Evolutionary conservation across 306 rosid genomes (phyloP), one percentile per base, ranked within the genome.

Genomic region (Arachis hypogaea): DNA sequence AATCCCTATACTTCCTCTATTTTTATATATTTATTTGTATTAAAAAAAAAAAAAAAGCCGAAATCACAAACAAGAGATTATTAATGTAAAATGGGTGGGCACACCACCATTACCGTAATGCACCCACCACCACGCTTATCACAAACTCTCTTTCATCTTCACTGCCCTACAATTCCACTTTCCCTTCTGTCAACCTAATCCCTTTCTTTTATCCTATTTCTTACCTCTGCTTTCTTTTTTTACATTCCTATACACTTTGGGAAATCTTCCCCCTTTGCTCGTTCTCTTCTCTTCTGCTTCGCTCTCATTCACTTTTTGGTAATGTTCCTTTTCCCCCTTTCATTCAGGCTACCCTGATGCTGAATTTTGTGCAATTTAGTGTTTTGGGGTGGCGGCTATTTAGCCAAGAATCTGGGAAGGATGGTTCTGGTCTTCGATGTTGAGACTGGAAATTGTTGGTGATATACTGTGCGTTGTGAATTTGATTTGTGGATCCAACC

Each of bases 381-480:
- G 5, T 56, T 2, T 69, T 61, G 55, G 12, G 29, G 4, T 56
- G 22, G 54, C 66, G 66, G 52, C 69, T 49, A 30, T 69, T 49
- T 59, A 2, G 51, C 7, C 30, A 22, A 22, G 28, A 22, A 22
- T 22, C 28, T 22, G 28, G 28, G 28, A 22, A 0, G 28, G 11
- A 46, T 71, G 60, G 6, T 72, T 64, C 5, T 57, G 38, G 3
- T 33, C 38, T 33, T 33, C 3, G 18, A 22, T 12, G 28, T 38
- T 78, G 33, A 58, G 50, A 38, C 28, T 64, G n/a, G 28, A 14
- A 69, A 30, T 11, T 38, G 40, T 68, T 68, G 44, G 59, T 67
- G 2, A 5, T 11, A 12, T 10, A 33, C 12, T 22, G 9, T 42
- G 12, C 5, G 5, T 51, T 57, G 7, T 66, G 71, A 4, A 56